Evolutionary conservation across 352 stramenopile species (phyloP).

Genomic region (Halophytophthora batemanensis): DNA sequence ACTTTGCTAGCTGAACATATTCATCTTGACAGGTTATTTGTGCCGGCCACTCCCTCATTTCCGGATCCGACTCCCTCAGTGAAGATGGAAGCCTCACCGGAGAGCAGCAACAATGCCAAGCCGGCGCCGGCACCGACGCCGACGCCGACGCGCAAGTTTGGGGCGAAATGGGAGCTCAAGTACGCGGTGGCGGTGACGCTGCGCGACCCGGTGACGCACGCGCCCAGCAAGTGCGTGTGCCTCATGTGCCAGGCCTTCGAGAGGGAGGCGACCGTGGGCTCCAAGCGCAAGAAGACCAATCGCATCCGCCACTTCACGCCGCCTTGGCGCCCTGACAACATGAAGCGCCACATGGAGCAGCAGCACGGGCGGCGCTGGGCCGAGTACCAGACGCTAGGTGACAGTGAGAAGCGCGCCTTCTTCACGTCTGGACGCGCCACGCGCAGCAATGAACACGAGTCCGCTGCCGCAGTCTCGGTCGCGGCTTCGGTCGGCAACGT

Average conservation of each 20-base stretch:
- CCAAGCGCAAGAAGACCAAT: conserved; percentile 33
- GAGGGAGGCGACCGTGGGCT: conserved; percentile 17
- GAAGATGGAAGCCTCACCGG: too few relatives aligned
- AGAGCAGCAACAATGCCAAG: too few relatives aligned
- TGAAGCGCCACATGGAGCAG: conserved; percentile 33
- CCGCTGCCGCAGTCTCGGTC: not conserved
- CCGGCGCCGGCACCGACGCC: not conserved
- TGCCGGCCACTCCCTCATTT: too few relatives aligned
- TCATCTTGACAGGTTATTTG: too few relatives aligned
- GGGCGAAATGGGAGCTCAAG: conserved; percentile 24
- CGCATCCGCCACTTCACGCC: conserved; percentile 25
- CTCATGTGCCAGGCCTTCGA: conserved; percentile 31
- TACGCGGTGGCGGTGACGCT: conserved; percentile 24
- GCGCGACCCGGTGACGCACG: conserved; percentile 15
- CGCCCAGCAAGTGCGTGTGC: conserved; percentile 19
- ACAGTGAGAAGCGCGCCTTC: conserved; percentile 20
- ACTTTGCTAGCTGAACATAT: too few relatives aligned
- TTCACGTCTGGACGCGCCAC: conserved; percentile 4
- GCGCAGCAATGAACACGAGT: conserved; percentile 2
- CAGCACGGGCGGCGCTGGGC: conserved; percentile 24
- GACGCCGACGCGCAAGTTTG: conserved; percentile 29
- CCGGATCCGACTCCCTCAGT: too few relatives aligned
- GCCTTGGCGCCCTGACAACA: conserved; percentile 33
- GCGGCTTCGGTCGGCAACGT: conserved; percentile 1
- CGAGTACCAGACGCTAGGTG: conserved; percentile 22